Conservation (phyloP, 441 rosid genomes). For the Hura crepitans region DNA sequence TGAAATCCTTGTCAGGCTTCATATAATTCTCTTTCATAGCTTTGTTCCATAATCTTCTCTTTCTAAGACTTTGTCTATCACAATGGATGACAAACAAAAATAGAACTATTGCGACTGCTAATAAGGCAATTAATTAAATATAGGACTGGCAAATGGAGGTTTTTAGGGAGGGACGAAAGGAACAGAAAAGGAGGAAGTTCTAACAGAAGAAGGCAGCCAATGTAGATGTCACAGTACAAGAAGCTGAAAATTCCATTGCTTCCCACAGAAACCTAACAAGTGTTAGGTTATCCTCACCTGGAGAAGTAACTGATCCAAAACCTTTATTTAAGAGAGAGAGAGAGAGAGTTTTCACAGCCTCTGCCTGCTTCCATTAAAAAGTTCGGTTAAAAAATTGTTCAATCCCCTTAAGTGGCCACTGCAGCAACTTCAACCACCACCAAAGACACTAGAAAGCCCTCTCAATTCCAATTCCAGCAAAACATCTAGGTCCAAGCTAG, state of each 20-base stretch:
- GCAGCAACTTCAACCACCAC: neutral
- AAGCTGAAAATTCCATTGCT: neutral
- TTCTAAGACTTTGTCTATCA: no score
- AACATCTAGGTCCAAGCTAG: neutral
- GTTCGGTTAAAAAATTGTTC: neutral
- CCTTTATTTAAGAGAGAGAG: neutral
- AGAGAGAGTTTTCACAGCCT: neutral
- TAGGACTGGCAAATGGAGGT: no score
- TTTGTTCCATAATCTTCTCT: no score
- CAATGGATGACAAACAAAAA: no score
- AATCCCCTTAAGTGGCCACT: neutral
- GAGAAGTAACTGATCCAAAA: neutral
- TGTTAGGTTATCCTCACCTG: neutral
- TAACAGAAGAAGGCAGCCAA: neutral
- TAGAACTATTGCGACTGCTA: no score
- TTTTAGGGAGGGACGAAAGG: no score
- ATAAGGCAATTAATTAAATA: no score
- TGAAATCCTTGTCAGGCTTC: no score
- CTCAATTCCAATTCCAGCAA: neutral
- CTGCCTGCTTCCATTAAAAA: neutral
- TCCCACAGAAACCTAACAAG: neutral
- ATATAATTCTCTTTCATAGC: no score
- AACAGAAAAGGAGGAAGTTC: neutral
- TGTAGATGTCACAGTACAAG: neutral
- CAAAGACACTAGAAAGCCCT: neutral